Base-by-base conservation (phyloP, 2,329 filamentous ascomycete genomes). In the Blastomyces gilchristii region DNA sequence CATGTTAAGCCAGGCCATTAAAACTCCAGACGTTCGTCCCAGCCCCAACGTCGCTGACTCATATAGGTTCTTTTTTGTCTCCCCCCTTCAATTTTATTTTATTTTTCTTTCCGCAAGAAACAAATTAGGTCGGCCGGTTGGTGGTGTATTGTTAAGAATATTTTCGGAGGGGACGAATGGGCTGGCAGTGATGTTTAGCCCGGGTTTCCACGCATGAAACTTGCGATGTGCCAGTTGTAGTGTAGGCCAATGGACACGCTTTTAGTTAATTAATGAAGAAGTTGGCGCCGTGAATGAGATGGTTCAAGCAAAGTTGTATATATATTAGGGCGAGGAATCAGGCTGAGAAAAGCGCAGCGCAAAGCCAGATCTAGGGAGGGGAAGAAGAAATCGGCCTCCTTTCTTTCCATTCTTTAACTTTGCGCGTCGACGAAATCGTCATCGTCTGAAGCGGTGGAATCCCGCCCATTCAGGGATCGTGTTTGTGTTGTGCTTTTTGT, bases 391-490 rank as follows among this genome's bases (percentile, higher is more conserved):
- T 41, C 14, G 37, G 8, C 7, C 14, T 5, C 25, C 28, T 11
- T 14, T 43, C 43, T 28, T 22, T 18, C 18, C n/a, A n/a, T n/a
- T n/a, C 34, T 7, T 58, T 65, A 68, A 43, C 63, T 71, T 65
- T 72, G 64, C 49, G 78, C 78, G 69, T 79, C 78, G 53, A 80
- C 76, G 66, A 79, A 79, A 50, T 75, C 68, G 59, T 79, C 76
- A 50, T 75, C 68, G 43, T 75, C 73, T 22, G 72, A 71, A 14
- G 76, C 77, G 61, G 70, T 67, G 0, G 77, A 76, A 63, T 78
- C 75, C 54, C 71, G 71, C 37, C 76, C 72, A 63, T 74, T 71
- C 56, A 77, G 65, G 9, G 67, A 58, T 49, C 67, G 65, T 60
- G 62, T 61, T 58, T 62, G 58, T 63, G 43, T 58, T 53, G 62